Base-by-base conservation (phyloP, 1,139 yeast genomes). In the Debaryomyces subglobosus region DNA sequence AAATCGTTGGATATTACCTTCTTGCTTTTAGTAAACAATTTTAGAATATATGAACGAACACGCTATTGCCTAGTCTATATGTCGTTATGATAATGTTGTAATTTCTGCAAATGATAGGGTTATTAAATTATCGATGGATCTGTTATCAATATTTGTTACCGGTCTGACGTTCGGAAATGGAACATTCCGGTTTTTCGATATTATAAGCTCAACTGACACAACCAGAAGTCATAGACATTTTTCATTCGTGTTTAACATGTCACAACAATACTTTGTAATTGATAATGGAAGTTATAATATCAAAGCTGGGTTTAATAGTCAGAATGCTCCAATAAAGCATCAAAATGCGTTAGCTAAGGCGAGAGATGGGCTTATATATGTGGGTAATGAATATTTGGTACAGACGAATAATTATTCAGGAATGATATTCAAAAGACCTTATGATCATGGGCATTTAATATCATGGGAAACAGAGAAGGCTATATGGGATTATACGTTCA, bases 391-490 rank as follows among this genome's bases (percentile, higher is more conserved):
- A 55, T 86, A 85, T 54, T 62, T 86, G 30, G 65, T 78, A 20
- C 74, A 77, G 27, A 82, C 92, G 41, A 81, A 79, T 52, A 94
- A 91, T 60, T 86, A 84, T 46, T 84, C 96, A 1, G 91, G 95
- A 0, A 76, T 92, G 13, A 78, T 79, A 30, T 81, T 87, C 65
- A 81, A 87, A 51, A 72, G 99, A 47, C 97, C 99, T 0, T 84
- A 83, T 53, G 97, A 91, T 54, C 84, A 86, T 57, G 96, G 98
- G 13, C 96, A 92, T 60, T 69, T 95, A 47, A 84, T 86, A 0
- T 89, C 95, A 35, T 95, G 99, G 99, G 96, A 90, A 54, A 72
- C 89, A 1, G 92, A 95, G 63, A 88, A 87, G 61, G 87, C 88
- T n/a, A 80, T 95, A 3, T 95, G 99, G 99, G 98, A 95, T 64